Evolutionary conservation across 495 filamentous ascomycete species (phyloP).

Genomic region (Platismatia glauca): DNA sequence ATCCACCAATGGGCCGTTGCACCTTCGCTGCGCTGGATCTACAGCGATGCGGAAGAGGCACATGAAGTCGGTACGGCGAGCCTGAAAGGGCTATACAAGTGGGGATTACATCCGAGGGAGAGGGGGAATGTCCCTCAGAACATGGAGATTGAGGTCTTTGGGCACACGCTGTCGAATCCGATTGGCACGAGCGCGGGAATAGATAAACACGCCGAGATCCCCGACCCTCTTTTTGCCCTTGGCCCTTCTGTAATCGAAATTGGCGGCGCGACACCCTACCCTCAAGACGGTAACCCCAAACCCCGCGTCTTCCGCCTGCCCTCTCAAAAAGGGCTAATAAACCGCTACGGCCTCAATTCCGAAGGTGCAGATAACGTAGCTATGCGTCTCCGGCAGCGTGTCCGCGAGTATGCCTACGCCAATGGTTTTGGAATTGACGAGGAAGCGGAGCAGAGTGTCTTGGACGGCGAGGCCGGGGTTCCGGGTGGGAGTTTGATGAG

Average conservation of each 20-base stretch:
- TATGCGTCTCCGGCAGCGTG: slow-evolving; percentile 63
- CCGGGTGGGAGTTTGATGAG: slow-evolving; percentile 64
- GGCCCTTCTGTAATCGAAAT: slow-evolving; percentile 82
- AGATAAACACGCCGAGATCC: slow-evolving; percentile 86
- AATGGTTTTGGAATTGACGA: slow-evolving; percentile 55
- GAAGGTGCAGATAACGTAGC: slow-evolving; percentile 83
- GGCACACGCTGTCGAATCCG: slow-evolving; percentile 67
- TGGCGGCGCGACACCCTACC: slow-evolving; percentile 75
- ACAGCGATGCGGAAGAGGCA: slow-evolving; percentile 81
- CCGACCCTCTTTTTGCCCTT: slow-evolving; percentile 68
- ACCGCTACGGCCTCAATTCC: slow-evolving; percentile 91
- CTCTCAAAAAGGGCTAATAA: slow-evolving; percentile 76
- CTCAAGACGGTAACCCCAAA: slow-evolving; percentile 77
- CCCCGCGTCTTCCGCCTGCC: slow-evolving; percentile 83
- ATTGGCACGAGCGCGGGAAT: slow-evolving; percentile 88
- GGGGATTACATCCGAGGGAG: slow-evolving; percentile 64
- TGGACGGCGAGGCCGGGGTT: slow-evolving; percentile 58
- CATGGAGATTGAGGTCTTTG: slow-evolving; percentile 61
- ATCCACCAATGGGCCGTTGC: slow-evolving; percentile 75
- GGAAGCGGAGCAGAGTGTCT: slow-evolving; percentile 56
- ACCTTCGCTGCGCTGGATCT: slow-evolving; percentile 60
- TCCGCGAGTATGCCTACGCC: slow-evolving; percentile 63
- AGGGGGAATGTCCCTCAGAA: slow-evolving; percentile 48
- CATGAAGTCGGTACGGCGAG: slow-evolving; percentile 65
- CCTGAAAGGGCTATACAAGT: slow-evolving; percentile 47